A percentile compares a stretch with the other conserved stretches of the same genome.
These are phyloP conservation scores for Apiotrichum mycotoxinovorans DNA, from an alignment of 1,284 basidiomycete species.

Conservation along the genomic window DNA sequence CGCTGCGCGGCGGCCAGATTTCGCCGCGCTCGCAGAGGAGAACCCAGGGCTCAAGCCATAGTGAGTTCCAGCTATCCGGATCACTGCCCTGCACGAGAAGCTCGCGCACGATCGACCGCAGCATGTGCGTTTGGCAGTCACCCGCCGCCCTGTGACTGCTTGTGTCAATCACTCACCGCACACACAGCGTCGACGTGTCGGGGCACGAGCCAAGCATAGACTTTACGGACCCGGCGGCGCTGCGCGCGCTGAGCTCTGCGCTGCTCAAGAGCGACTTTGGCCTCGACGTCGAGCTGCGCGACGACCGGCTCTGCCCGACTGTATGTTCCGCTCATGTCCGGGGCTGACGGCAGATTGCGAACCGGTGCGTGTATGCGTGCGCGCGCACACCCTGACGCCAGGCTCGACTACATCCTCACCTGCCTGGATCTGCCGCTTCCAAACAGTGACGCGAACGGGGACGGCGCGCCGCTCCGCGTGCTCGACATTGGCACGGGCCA, in stretches of 20 bases:
- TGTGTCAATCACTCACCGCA: background rate
- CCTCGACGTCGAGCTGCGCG: slow-evolving; percentile 61
- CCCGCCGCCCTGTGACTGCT: background rate
- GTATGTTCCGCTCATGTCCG: slow-evolving; percentile 52
- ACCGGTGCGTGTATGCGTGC: slow-evolving; percentile 32
- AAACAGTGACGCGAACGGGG: too few relatives aligned
- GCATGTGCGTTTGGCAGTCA: background rate
- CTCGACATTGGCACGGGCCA: slow-evolving; percentile 77
- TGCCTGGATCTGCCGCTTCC: slow-evolving; percentile 57
- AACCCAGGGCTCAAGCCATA: slow-evolving; percentile 61
- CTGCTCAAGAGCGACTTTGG: slow-evolving; percentile 71
- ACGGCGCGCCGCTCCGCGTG: slow-evolving; percentile 35
- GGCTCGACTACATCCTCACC: slow-evolving; percentile 72
- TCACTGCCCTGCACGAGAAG: too few relatives aligned
- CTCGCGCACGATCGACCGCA: background rate
- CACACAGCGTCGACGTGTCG: slow-evolving; percentile 20
- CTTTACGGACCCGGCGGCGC: slow-evolving; percentile 65
- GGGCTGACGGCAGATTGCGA: slow-evolving; percentile 33
- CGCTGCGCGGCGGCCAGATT: slow-evolving; percentile 58
- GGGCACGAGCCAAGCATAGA: slow-evolving; percentile 55
- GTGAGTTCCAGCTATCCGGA: slow-evolving; percentile 52
- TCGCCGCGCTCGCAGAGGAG: slow-evolving; percentile 58
- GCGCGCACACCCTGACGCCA: slow-evolving; percentile 33
- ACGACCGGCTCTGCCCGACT: slow-evolving; percentile 77
- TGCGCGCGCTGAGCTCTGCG: slow-evolving; percentile 71